These are phyloP conservation scores for Syzygium malaccense DNA, from an alignment of 441 rosid genomes.

Conservation along the genomic window DNA sequence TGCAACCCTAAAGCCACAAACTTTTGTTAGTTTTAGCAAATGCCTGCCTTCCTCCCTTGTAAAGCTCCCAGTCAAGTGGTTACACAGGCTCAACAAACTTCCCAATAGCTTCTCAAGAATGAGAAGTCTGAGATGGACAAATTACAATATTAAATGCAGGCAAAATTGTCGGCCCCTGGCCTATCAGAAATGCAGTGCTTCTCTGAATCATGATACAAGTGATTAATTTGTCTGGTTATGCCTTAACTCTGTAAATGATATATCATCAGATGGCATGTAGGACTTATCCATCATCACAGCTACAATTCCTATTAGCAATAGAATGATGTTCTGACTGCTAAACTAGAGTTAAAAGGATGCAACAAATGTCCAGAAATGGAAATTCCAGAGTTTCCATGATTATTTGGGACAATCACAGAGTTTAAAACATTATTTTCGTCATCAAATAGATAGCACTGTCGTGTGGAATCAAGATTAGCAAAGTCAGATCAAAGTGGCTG, in stretches of 20 bases:
- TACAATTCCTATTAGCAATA: background rate
- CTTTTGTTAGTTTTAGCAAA: background rate
- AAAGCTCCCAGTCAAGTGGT: background rate
- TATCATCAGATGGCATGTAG: background rate
- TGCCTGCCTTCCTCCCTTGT: background rate
- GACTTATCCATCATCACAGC: background rate
- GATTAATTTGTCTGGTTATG: background rate
- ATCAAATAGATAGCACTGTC: background rate
- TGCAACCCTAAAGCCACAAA: background rate
- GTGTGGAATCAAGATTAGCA: background rate
- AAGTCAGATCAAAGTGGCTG: background rate
- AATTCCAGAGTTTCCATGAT: background rate
- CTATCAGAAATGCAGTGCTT: background rate
- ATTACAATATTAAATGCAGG: background rate
- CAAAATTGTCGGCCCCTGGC: background rate
- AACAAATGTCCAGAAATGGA: background rate
- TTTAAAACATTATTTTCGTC: background rate
- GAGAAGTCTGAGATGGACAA: background rate
- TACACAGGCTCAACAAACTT: background rate
- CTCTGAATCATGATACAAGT: background rate
- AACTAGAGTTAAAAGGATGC: background rate
- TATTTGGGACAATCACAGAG: background rate
- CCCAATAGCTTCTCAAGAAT: background rate
- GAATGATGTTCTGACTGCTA: background rate
- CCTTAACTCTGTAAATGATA: background rate